These are phyloP conservation scores for Podila epigama DNA, from an alignment of 192 early-diverging fungal genomes.

Conservation along the genomic window DNA sequence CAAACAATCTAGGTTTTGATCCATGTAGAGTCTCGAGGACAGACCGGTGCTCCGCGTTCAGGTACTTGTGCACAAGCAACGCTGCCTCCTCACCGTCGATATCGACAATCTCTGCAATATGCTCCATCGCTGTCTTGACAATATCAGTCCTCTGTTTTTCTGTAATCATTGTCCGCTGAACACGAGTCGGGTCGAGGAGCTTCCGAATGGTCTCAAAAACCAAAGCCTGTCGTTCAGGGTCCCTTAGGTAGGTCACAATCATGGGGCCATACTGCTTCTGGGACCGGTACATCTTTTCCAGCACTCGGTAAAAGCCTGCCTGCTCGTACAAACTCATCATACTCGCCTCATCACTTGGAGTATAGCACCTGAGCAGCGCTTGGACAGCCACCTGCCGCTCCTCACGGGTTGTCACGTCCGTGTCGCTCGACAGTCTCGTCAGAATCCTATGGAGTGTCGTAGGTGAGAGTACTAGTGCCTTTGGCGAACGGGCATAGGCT, in stretches of 20 bases:
- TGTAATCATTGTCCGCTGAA: conserved; percentile 37
- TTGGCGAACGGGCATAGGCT: conserved; percentile 62
- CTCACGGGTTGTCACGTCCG: conserved; percentile 54
- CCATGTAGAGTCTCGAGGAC: conserved; percentile 52
- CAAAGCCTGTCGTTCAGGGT: conserved; percentile 50
- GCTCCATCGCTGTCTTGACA: conserved; percentile 52
- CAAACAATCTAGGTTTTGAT: conserved; percentile 56
- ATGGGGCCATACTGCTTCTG: conserved; percentile 63
- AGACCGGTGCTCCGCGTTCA: conserved; percentile 60
- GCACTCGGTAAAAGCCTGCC: conserved; percentile 64
- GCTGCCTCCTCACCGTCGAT: conserved; percentile 66
- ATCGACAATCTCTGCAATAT: conserved; percentile 65
- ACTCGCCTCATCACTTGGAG: conserved; percentile 56
- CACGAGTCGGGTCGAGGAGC: conserved; percentile 44
- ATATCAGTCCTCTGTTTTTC: conserved; percentile 58
- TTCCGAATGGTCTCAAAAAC: conserved; percentile 62
- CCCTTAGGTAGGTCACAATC: conserved; percentile 62
- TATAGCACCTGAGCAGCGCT: conserved; percentile 60
- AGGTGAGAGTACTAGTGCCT: conserved; percentile 61
- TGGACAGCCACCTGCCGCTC: conserved; percentile 63
- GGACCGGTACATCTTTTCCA: conserved; percentile 61
- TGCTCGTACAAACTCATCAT: conserved; percentile 61
- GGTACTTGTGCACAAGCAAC: conserved; percentile 56
- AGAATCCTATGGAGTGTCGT: conserved; percentile 61
- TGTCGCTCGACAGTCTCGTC: conserved; percentile 53